Conservation (phyloP, 2,329 filamentous ascomycete species). For the Microsporum canis region DNA sequence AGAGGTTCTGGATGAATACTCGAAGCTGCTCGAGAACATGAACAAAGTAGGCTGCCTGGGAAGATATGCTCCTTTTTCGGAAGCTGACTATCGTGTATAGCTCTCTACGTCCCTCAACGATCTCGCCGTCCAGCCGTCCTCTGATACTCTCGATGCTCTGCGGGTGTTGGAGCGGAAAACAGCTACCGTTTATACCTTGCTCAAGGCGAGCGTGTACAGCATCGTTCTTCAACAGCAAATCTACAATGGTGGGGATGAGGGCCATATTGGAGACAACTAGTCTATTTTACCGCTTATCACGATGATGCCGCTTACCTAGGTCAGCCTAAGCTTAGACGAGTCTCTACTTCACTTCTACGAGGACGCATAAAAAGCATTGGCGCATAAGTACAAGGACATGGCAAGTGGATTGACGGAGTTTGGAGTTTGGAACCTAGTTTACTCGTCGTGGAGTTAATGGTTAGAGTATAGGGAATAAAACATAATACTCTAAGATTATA, state of each 20-base stretch:
- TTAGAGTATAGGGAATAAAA: neutral
- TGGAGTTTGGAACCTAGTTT: neutral
- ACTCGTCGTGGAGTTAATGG: no score
- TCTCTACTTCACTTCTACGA: no score
- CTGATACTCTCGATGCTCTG: conserved; percentile 66
- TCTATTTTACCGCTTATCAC: neutral
- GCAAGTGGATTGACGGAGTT: neutral
- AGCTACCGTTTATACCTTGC: conserved; percentile 81
- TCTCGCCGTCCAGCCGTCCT: conserved; percentile 54
- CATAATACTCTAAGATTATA: neutral
- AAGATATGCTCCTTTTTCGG: neutral
- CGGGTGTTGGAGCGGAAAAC: conserved; percentile 88
- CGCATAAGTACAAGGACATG: neutral
- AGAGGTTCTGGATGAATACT: conserved; percentile 89
- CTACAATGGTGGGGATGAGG: conserved; percentile 42
- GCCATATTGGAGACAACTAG: conserved; percentile 11
- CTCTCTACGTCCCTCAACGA: conserved; percentile 40
- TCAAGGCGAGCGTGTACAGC: conserved; percentile 97
- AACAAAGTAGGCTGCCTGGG: conserved; percentile 54
- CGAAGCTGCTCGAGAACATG: conserved; percentile 76
- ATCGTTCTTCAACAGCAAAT: conserved; percentile 98
- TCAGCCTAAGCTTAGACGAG: no score
- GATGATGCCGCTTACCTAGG: neutral
- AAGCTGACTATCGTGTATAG: conserved; percentile 14
- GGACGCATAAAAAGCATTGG: neutral